Base-by-base conservation (phyloP, 768 basidiomycete species). In the Pleurotus ostreatus region DNA sequence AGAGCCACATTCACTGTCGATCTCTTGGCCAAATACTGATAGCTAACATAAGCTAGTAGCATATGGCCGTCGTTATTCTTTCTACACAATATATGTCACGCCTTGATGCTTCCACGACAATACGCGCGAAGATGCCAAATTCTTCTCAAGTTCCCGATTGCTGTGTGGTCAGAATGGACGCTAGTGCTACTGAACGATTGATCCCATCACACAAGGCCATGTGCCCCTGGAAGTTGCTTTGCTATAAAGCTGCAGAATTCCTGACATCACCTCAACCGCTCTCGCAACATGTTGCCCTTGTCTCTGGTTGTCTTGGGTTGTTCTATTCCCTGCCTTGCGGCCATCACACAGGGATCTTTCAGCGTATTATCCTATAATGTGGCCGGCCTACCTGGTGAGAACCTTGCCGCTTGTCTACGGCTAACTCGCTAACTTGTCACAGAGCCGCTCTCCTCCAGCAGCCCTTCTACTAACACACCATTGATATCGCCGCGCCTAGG, bases 381-480 rank as follows among this genome's bases (percentile, higher is more conserved):
- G 43, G 71, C 71, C 11, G 71, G 71, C 1, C 62, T 72, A 23
- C 71, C 71, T 49, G 70, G 69, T 69, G 59, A 39, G 66, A 22
- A 13, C 18, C 18, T 49, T 12, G 46, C 18, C 20, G 8, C 4
- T 12, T 1, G 18, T 11, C 8, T 34, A 18, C 15, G 16, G 9
- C 11, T 18, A 2, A 15, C n/a, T 47, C 12, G 45, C 39, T 37
- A 34, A 7, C 6, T n/a, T 30, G 22, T 34, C 15, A 5, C 25
- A 71, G 68, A 69, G 25, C 20, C 61, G 18, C 49, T 70, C 2
- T 72, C 68, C 0, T 70, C 69, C 1, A 65, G 68, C 3, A 59
- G 70, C 41, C 70, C 70, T 6, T 49, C 49, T 6, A 56, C 60
- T 2, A 63, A 72, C 55, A 72, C 70, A 8, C 66, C 70, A 12